Percentiles rank a stretch among this genome's conserved stretches.
Conservation (phyloP, 2,329 filamentous ascomycete species). For the Fonsecaea erecta region DNA sequence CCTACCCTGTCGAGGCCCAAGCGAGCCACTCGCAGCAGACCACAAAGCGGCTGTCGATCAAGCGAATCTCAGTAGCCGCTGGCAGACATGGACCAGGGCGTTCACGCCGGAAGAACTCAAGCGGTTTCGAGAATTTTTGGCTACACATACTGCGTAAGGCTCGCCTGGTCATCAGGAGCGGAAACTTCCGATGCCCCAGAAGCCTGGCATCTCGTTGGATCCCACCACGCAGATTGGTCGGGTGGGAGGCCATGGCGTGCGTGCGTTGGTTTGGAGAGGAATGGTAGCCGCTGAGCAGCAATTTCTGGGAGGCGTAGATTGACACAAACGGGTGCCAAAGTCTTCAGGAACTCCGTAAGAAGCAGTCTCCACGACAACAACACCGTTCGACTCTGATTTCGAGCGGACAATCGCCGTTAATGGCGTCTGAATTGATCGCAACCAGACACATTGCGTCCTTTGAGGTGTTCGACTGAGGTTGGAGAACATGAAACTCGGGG, state of each 20-base stretch:
- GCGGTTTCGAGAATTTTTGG: slow-evolving; percentile 21
- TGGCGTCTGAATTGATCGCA: not conserved
- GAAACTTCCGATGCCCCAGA: slow-evolving; percentile 25
- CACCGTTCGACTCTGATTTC: not conserved
- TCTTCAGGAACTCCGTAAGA: not conserved
- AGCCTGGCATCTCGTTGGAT: slow-evolving; percentile 2
- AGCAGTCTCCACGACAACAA: not conserved
- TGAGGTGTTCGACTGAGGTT: slow-evolving; percentile 15
- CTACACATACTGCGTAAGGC: slow-evolving; percentile 12
- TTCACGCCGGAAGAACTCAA: slow-evolving; percentile 5
- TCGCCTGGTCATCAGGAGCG: no score
- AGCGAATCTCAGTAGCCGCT: slow-evolving; percentile 33
- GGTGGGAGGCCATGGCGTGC: not conserved
- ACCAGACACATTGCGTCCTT: not conserved
- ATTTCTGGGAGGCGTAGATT: slow-evolving; percentile 1
- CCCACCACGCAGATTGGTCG: slow-evolving; percentile 11
- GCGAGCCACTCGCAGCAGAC: slow-evolving; percentile 23
- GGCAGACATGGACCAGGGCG: slow-evolving; percentile 19
- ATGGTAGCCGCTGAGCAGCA: slow-evolving; percentile 15
- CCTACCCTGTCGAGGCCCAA: slow-evolving; percentile 15
- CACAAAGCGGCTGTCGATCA: slow-evolving; percentile 28
- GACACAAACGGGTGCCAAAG: not conserved
- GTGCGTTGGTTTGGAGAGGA: not conserved
- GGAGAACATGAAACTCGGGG: slow-evolving; percentile 15
- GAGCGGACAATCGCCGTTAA: not conserved